Conservation (phyloP, 2,329 filamentous ascomycete species). For the Didymella segeticola region DNA sequence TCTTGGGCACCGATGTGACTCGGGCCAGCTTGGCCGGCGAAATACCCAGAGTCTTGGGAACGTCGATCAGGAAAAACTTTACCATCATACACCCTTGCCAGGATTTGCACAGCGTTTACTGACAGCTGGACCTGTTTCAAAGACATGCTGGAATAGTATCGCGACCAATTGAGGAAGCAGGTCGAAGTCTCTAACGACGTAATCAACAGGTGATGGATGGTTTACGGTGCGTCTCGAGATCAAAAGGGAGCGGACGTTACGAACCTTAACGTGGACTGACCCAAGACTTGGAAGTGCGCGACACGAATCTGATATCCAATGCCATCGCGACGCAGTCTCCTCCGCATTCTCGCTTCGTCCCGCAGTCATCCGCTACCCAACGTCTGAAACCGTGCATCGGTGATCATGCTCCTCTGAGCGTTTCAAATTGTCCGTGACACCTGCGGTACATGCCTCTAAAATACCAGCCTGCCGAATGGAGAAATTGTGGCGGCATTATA, state of each 20-base stretch:
- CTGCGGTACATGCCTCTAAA: background rate
- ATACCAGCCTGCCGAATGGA: background rate
- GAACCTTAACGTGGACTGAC: background rate
- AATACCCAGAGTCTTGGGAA: background rate
- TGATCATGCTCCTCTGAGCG: background rate
- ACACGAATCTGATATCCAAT: background rate
- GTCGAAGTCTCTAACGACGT: background rate
- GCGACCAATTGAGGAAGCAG: background rate
- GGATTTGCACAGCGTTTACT: too few relatives aligned
- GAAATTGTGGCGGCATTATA: slow-evolving; percentile 6
- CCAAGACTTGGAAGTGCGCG: background rate
- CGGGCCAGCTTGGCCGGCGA: background rate
- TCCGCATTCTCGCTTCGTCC: slow-evolving; percentile 3
- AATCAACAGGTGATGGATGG: background rate
- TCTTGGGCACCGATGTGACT: slow-evolving; percentile 1
- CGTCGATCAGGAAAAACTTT: background rate
- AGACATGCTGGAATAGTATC: background rate
- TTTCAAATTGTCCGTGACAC: background rate
- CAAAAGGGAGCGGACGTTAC: background rate
- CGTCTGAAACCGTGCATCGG: slow-evolving; percentile 14
- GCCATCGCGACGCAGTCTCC: background rate
- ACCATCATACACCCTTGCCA: background rate
- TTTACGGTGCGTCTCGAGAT: background rate
- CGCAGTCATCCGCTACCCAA: slow-evolving; percentile 8
- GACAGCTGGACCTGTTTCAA: background rate